These are phyloP conservation scores for Fraxinus nigra DNA, from an alignment of 305 asterid species.

Conservation along the genomic window DNA sequence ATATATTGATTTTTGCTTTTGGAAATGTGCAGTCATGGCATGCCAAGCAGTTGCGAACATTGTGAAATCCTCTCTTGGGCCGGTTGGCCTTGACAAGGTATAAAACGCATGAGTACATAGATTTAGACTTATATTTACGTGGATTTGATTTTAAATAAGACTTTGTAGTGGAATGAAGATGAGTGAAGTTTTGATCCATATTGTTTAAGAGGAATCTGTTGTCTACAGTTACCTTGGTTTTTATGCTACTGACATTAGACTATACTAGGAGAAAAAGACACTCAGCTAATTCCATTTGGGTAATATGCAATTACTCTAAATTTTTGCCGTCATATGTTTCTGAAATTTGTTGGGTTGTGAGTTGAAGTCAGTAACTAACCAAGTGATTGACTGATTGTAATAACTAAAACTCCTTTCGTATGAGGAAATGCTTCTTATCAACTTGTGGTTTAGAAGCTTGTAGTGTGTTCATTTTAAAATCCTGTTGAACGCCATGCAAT, in stretches of 20 bases:
- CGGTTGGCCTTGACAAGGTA: conserved; percentile 95
- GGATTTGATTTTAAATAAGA: neutral
- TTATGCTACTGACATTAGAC: neutral
- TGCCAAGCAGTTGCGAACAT: conserved; percentile 89
- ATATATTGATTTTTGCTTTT: neutral
- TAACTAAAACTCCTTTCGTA: neutral
- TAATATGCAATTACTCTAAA: neutral
- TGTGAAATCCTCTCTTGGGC: conserved; percentile 91
- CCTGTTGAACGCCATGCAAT: neutral
- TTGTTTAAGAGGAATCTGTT: neutral
- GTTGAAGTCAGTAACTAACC: neutral
- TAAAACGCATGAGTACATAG: neutral
- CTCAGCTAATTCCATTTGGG: neutral
- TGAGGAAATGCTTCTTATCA: neutral
- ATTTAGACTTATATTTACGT: neutral
- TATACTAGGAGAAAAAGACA: neutral
- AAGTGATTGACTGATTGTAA: neutral
- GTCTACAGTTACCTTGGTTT: conserved; percentile 1
- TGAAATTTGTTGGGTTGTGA: neutral
- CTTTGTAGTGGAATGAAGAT: neutral
- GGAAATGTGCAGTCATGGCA: conserved; percentile 61
- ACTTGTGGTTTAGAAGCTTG: neutral
- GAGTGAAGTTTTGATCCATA: conserved; percentile 10
- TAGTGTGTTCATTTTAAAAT: neutral
- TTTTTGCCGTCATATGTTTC: neutral